phyloP scores from a whole-genome alignment of 345 rosid species.

The Salix brachista region DNA sequence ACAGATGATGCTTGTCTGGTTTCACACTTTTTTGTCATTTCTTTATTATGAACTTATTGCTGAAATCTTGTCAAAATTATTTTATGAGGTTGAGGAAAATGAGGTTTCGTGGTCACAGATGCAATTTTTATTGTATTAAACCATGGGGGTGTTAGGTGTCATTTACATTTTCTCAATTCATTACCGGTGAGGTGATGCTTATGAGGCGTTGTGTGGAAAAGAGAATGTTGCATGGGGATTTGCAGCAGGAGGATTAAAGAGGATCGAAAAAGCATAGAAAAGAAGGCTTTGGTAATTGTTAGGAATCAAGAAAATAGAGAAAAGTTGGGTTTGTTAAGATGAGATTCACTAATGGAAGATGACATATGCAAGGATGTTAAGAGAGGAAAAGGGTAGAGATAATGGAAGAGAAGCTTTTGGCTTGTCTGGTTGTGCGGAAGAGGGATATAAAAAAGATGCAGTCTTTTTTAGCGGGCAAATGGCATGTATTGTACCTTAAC shows the following conservation, averaged over 20 bases:
- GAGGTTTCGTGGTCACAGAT: neutral
- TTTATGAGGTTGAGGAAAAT: neutral
- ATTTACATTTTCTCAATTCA: neutral
- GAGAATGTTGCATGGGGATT: conserved; percentile 25
- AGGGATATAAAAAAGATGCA: conserved; percentile 24
- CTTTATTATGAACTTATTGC: neutral
- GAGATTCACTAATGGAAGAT: conserved; percentile 51
- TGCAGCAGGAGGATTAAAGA: conserved; percentile 24
- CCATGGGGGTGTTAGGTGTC: neutral
- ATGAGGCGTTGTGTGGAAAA: conserved; percentile 15
- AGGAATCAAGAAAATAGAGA: conserved; percentile 29
- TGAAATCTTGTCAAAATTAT: neutral
- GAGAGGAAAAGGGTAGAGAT: conserved; percentile 16
- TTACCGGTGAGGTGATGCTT: neutral
- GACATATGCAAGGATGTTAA: conserved; percentile 31
- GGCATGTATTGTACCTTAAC: conserved; percentile 46
- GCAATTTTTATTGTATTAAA: neutral
- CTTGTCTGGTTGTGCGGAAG: conserved; percentile 44
- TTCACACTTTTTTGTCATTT: neutral
- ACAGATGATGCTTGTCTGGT: neutral
- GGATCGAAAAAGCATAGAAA: conserved; percentile 27
- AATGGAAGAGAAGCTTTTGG: conserved; percentile 47
- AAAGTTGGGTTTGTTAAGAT: conserved; percentile 41
- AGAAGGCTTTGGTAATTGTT: conserved; percentile 40
- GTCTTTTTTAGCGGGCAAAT: conserved; percentile 47